Evolutionary conservation across 1,284 basidiomycete genomes (phyloP).

Genomic region (Malassezia brasiliensis): DNA sequence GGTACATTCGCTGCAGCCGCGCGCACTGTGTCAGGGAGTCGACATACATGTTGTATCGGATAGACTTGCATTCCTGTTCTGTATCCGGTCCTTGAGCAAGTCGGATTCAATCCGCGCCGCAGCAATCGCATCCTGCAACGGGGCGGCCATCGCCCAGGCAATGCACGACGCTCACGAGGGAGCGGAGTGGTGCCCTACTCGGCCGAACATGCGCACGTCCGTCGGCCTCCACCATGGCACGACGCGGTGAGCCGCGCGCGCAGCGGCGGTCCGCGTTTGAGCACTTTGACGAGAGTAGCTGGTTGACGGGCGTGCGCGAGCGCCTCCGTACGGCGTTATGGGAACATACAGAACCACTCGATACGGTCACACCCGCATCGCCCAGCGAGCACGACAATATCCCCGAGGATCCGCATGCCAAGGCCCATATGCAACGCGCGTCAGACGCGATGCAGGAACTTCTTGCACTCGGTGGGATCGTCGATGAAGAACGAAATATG

Average conservation of each 20-base stretch:
- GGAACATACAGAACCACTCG: not conserved
- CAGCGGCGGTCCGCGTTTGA: slow-evolving; percentile 14
- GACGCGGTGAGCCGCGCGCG: not conserved
- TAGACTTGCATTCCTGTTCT: slow-evolving; percentile 83
- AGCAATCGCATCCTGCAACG: slow-evolving; percentile 60
- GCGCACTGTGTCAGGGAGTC: slow-evolving; percentile 1
- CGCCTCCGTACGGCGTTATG: slow-evolving; percentile 1
- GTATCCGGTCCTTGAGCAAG: slow-evolving; percentile 91
- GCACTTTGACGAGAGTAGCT: slow-evolving; percentile 9
- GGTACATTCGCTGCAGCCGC: slow-evolving; percentile 58
- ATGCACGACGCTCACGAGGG: not conserved
- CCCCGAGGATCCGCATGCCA: not conserved
- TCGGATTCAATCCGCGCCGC: slow-evolving; percentile 92
- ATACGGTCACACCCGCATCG: not conserved
- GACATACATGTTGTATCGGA: slow-evolving; percentile 87
- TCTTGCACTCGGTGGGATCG: slow-evolving; percentile 7
- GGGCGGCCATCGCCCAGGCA: slow-evolving; percentile 16
- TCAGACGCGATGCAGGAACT: slow-evolving; percentile 13
- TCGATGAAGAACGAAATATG: not conserved
- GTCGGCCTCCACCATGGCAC: slow-evolving; percentile 1
- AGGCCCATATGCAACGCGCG: slow-evolving; percentile 5
- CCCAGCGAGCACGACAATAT: slow-evolving; percentile 10
- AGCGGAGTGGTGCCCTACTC: not conserved
- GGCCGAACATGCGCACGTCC: slow-evolving; percentile 1
- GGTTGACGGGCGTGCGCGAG: slow-evolving; percentile 11